These are phyloP conservation scores for Haplosporangium sp. DNA, from an alignment of 371 early-diverging fungal species.

Conservation along the genomic window DNA sequence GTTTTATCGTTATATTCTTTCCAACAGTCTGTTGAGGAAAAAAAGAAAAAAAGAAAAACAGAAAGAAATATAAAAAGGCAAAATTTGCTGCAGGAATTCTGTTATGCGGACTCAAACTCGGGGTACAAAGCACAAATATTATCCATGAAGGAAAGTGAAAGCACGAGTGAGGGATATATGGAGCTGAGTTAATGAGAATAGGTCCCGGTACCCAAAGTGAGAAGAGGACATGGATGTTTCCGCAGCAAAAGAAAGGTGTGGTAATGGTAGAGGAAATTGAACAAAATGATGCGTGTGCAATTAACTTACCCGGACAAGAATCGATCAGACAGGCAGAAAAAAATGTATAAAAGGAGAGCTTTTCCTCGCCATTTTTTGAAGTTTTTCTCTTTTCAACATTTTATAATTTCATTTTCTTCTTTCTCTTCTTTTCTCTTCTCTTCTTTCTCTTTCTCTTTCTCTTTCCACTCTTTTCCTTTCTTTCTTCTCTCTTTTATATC, in stretches of 20 bases:
- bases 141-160: neutral
- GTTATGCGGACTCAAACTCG: neutral
- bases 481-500: constrained; percentile 1
- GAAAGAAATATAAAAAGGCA: neutral
- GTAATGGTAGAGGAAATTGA: neutral
- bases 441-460: constrained; percentile 3
- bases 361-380: neutral
- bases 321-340: neutral
- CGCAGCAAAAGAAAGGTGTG: neutral
- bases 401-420: neutral
- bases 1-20: too few relatives aligned
- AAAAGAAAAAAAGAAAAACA: too few relatives aligned
- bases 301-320: neutral
- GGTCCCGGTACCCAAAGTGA: too few relatives aligned
- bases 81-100: neutral
- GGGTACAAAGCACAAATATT: neutral
- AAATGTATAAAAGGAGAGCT: constrained; percentile 4
- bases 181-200: too few relatives aligned
- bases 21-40: too few relatives aligned
- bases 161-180: neutral
- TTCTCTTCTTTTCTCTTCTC: too few relatives aligned
- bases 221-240: too few relatives aligned
- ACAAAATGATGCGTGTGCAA: neutral
- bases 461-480: constrained; percentile 8
- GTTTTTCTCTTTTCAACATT: too few relatives aligned